Evolutionary conservation across 768 basidiomycete species (phyloP), one percentile per base, ranked within the genome.

Genomic region (Kwoniella newhampshirensis): DNA sequence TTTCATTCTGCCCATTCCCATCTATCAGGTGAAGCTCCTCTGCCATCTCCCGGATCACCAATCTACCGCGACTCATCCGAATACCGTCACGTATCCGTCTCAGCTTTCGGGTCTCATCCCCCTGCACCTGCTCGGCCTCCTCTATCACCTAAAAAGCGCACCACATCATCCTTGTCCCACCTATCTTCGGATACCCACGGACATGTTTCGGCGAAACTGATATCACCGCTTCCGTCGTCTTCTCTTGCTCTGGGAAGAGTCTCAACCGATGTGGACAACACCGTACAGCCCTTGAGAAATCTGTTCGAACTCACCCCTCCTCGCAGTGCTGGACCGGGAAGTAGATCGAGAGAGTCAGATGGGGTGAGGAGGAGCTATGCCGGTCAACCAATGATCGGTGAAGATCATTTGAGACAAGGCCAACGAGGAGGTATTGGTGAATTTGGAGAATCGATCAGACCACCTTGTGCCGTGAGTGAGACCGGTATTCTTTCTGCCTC

Each of bases 61-160:
- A 49, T 56, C 7, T 37, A 45, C 7, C 26, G 54, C 18, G 46
- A 42, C 23, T 37, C 54, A 12, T 45, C 39, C 28, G 47, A 40
- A 9, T 56, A 56, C 49, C 54, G 54, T 4, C 54, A 56, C 27
- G 54, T 48, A 5, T 56, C 54, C 8, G 54, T 56, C 36, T 56
- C 54, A 23, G 54, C 54, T 12, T 56, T 51, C 35, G 49, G 50
- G 8, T 51, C 56, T 8, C 56, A 51, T 25, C 56, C 56, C 35
- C 28, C 56, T 6, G 51, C 56, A 8, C 50, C 48, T 8, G 50
- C 55, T 25, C 37, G 40, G 15, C 47, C 46, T 15, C n/a, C n/a
- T 12, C 40, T 37, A 4, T 51, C 44, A 13, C 13, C 35, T 26
- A 44, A 39, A 30, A 8, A n/a, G 7, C 21, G 18, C 17, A n/a